Percentiles rank a stretch among this genome's conserved stretches.
These are phyloP conservation scores for Aschersonia sp. DNA, from an alignment of 2,329 filamentous ascomycete genomes.

Conservation along the genomic window DNA sequence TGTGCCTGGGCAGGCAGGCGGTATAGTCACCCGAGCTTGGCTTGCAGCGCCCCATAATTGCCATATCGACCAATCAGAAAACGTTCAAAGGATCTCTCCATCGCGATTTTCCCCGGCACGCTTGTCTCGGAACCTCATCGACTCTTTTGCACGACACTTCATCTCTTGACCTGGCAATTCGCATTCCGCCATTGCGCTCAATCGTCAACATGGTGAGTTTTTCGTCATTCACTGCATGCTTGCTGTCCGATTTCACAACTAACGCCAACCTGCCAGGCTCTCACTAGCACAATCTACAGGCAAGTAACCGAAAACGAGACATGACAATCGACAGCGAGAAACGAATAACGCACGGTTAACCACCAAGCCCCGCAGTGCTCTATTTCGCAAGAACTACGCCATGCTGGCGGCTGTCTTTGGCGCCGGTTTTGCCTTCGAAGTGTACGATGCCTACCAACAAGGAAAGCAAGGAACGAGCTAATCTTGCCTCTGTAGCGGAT, in stretches of 20 bases:
- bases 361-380: slow-evolving; percentile 38
- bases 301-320: slow-evolving; percentile 16
- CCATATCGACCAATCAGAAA: slow-evolving; percentile 14
- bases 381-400: slow-evolving; percentile 77
- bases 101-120: slow-evolving; percentile 10
- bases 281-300: slow-evolving; percentile 21
- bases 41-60: neutral
- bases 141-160: slow-evolving; percentile 14
- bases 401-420: slow-evolving; percentile 82
- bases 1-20: too few species aligned
- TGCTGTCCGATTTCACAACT: neutral
- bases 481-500: slow-evolving; percentile 44
- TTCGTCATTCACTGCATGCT: neutral
- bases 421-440: slow-evolving; percentile 79
- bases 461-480: slow-evolving; percentile 12
- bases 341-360: slow-evolving; percentile 3
- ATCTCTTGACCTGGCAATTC: slow-evolving; percentile 9
- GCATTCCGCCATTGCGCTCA: slow-evolving; percentile 16
- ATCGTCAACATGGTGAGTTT: slow-evolving; percentile 22
- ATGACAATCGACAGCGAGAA: slow-evolving; percentile 4
- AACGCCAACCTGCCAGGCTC: slow-evolving; percentile 21
- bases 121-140: slow-evolving; percentile 11
- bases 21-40: neutral
- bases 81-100: slow-evolving; percentile 12
- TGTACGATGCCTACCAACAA: slow-evolving; percentile 46